These are phyloP conservation scores for Penicillium psychrofluorescens DNA, from an alignment of 495 filamentous ascomycete species.

Conservation along the genomic window DNA sequence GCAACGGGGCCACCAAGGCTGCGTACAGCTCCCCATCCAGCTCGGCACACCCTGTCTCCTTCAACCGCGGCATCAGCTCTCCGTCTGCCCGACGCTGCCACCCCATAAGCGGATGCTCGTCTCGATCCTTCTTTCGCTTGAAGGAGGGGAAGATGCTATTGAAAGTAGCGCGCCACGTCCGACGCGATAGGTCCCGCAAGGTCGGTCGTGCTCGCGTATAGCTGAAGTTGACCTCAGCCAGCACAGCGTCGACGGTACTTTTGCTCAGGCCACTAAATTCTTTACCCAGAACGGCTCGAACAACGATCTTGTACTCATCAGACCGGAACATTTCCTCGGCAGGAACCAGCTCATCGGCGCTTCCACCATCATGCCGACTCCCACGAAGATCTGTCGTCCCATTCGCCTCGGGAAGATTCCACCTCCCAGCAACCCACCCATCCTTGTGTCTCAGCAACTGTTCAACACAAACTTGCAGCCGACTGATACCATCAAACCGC, in stretches of 20 bases:
- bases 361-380: too few relatives aligned
- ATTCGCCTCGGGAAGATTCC: conserved; percentile 41
- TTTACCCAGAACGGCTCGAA: conserved; percentile 51
- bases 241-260: conserved; percentile 76
- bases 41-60: conserved; percentile 66
- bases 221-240: conserved; percentile 85
- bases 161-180: conserved; percentile 81
- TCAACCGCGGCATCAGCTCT: conserved; percentile 50
- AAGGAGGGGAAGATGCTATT: conserved; percentile 65
- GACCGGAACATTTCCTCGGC: conserved; percentile 68
- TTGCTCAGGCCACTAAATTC: conserved; percentile 79
- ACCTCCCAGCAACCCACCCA: conserved; percentile 67
- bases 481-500: conserved; percentile 73
- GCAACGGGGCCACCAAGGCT: conserved; percentile 57
- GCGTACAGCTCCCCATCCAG: conserved; percentile 73
- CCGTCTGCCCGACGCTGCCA: conserved; percentile 50
- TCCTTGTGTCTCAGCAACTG: conserved; percentile 71
- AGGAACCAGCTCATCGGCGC: conserved; percentile 35
- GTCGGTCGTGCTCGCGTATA: conserved; percentile 72
- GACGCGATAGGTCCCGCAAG: conserved; percentile 64
- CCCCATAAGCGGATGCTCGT: conserved; percentile 55
- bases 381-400: conserved; percentile 7
- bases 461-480: conserved; percentile 79
- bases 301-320: conserved; percentile 63
- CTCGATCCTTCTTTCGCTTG: conserved; percentile 51